Base-by-base conservation (phyloP, 495 filamentous ascomycete genomes). In the Achaetomiella virescens region DNA sequence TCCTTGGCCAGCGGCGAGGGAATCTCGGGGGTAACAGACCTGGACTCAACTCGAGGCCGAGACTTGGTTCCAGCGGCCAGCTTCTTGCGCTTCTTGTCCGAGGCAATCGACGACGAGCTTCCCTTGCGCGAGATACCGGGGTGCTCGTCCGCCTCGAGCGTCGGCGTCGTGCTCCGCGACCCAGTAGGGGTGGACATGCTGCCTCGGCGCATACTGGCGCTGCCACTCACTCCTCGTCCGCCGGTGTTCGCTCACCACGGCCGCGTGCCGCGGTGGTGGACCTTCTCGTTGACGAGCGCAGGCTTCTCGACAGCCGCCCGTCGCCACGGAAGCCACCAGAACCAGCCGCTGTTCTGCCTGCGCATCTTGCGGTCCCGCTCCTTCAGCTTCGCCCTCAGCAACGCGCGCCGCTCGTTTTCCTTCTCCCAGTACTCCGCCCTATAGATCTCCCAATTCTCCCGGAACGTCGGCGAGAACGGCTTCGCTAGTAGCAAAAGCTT, bases 391-490 rank as follows among this genome's bases (percentile, higher is more conserved):
- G 81, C 73, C 41, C 89, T 80, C 36, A 96, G 72, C 44, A 86
- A 68, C 6, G 84, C 80, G 14, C 93, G 88, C 3, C 90, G 82
- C 71, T 93, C 90, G 62, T 98, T 98, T 70, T 98, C 95, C 57
- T 83, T 85, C 61, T 96, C 93, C 93, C 93, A 98, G 66, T 95
- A 98, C 55, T 96, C 91, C 25, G 85, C 81, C 33, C 95, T 80
- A 69, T 92, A 98, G 4, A 90, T 69, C 63, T 98, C 93, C 93
- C 93, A 98, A 57, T 95, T 95, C 65, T 96, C 90, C n/a, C 93
- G 82, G 66, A 98, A 97, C 50, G 88, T 88, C 0, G 95, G 86
- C 11, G 89, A 91, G 61, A 98, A 98, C 0, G 91, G 89, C 70
- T 98, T 98, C 6, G 93, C 91, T 36, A 97, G 79, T 12, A 98